Evolutionary conservation across 106 monocot species (phyloP).

Genomic region (Dioscorea alata): DNA sequence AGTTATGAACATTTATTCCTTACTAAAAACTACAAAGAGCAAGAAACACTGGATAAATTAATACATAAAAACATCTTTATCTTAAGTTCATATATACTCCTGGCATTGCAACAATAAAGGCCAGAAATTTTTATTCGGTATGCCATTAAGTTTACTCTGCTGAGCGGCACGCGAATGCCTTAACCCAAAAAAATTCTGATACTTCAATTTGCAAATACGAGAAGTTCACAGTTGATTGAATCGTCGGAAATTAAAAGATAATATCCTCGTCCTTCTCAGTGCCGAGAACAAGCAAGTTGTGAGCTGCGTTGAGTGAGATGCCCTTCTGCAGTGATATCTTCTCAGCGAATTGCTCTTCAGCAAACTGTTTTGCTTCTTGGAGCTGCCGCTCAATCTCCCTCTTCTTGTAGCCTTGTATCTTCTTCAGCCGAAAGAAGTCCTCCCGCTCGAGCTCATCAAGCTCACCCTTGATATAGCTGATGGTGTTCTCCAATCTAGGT

Average conservation of each 20-base stretch:
- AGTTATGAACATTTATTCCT: too few relatives aligned
- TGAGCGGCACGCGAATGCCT: background rate
- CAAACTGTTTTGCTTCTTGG: constrained; percentile 36
- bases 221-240: background rate
- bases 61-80: too few relatives aligned
- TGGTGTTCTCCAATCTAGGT: constrained; percentile 92
- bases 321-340: constrained; percentile 53
- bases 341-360: constrained; percentile 44
- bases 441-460: constrained; percentile 93
- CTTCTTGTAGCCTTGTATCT: constrained; percentile 94
- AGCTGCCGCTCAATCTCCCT: constrained; percentile 64
- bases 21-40: too few relatives aligned
- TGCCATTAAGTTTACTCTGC: background rate
- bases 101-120: background rate
- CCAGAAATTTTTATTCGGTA: background rate
- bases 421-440: constrained; percentile 96
- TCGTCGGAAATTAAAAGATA: constrained; percentile 49
- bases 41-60: too few relatives aligned
- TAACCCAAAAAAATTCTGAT: background rate
- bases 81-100: too few relatives aligned
- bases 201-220: background rate
- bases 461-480: constrained; percentile 86
- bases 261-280: constrained; percentile 77
- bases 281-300: constrained; percentile 45
- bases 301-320: constrained; percentile 45